Base-by-base conservation (phyloP, 495 filamentous ascomycete species). In the Aeminium ludgeri region DNA sequence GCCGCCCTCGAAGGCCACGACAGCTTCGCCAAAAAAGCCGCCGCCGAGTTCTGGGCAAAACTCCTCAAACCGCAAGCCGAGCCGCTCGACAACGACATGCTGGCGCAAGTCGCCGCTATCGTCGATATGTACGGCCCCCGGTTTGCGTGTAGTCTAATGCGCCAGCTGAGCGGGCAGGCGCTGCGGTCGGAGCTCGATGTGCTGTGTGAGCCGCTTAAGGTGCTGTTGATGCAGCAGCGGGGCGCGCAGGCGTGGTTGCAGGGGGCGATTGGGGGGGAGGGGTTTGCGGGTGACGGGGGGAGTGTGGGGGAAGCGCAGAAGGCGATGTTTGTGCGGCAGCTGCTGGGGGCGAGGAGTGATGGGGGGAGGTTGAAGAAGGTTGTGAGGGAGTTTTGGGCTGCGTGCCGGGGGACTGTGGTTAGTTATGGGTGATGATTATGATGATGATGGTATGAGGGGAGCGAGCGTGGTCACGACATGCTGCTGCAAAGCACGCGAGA, bases 161-260 rank as follows among this genome's bases (percentile, higher is more conserved):
- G 60, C n/a, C 82, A 78, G 48, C 70, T 86, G 39, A 74, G 77
- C 11, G 86, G 86, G 2, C 69, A 69, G 28, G 84, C 77, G 28
- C 68, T 75, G 2, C 68, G 86, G 34, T 83, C 78, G 39, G 85
- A 94, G 50, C 62, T 93, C 0, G 78, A 84, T 36, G 72, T 66
- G 46, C 65, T 93, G 5, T 72, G 67, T 41, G 81, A 87, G 34
- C 82, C 81, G 20, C 66, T 94, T 13, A 80, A 82, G 59, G 80
- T 76, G 48, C 60, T 89, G 2, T 64, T 92, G 2, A 69, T 72
- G 41, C 65, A 71, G 25, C 73, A 84, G 15, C 64, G 69, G n/a
- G 55, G 57, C 13, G 66, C 76, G 3, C 72, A 69, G 53, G 50
- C 41, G 4, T 84, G 80, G 79, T 58, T 84, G 7, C 60, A 72